Percentiles rank a stretch among this genome's conserved stretches.
These are phyloP conservation scores for Rhodotorula sp. DNA, from an alignment of 1,284 basidiomycete genomes.

Conservation along the genomic window DNA sequence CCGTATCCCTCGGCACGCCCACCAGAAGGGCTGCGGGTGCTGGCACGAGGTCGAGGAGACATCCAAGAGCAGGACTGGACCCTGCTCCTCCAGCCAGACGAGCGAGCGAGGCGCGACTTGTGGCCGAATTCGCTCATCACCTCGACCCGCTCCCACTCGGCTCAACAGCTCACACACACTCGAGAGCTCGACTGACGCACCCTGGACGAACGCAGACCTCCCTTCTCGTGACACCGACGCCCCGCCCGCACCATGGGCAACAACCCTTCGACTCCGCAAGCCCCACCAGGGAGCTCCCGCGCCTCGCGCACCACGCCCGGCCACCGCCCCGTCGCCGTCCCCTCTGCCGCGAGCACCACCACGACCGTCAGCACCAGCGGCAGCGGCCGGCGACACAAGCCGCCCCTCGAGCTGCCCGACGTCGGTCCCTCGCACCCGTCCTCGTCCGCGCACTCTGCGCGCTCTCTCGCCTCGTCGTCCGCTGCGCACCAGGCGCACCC, in stretches of 20 bases:
- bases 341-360: not conserved
- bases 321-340: conserved; percentile 17
- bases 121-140: too few relatives aligned
- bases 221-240: not conserved
- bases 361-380: not conserved
- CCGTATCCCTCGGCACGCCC: too few relatives aligned
- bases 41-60: too few relatives aligned
- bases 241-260: conserved; percentile 17
- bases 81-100: too few relatives aligned
- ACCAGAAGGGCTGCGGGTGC: too few relatives aligned
- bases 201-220: not conserved
- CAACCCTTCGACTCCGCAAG: conserved; percentile 26
- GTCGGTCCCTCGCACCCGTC: conserved; percentile 1
- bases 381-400: conserved; percentile 8
- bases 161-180: too few relatives aligned
- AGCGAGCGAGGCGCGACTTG: too few relatives aligned
- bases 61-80: too few relatives aligned
- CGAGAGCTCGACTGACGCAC: not conserved
- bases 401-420: conserved; percentile 36
- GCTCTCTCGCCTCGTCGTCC: not conserved
- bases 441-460: not conserved
- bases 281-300: not conserved
- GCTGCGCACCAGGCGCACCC: not conserved
- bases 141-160: too few relatives aligned
- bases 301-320: conserved; percentile 14